Percentiles rank a stretch among this genome's conserved stretches.
Evolutionary conservation across 2,329 filamentous ascomycete genomes (phyloP).

Genomic region (Colletotrichum higginsianum): DNA sequence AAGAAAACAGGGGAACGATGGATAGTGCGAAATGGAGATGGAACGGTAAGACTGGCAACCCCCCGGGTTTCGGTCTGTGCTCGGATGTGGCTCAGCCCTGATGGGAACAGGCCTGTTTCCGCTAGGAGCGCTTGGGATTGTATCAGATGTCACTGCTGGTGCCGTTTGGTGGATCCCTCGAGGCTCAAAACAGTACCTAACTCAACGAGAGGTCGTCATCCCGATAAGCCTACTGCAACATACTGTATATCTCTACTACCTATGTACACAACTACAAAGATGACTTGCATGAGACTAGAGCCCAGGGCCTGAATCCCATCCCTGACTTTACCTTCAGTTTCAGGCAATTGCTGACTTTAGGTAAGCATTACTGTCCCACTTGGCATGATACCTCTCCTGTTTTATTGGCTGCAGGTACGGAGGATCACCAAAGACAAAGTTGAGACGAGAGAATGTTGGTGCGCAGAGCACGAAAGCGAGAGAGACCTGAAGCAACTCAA

Average conservation of each 20-base stretch:
- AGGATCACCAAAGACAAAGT: neutral
- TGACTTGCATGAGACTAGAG: conserved; percentile 16
- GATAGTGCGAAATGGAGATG: conserved; percentile 4
- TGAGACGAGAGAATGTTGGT: conserved; percentile 9
- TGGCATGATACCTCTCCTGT: conserved; percentile 26
- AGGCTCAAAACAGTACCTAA: too few relatives aligned
- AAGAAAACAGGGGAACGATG: neutral
- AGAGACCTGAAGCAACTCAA: neutral
- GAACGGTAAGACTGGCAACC: neutral
- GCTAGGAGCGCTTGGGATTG: neutral
- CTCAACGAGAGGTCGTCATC: too few relatives aligned
- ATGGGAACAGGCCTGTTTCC: conserved; percentile 24
- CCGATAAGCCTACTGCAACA: too few relatives aligned
- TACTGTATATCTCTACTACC: too few relatives aligned
- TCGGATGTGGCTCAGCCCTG: conserved; percentile 19
- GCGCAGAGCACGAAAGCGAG: conserved; percentile 8
- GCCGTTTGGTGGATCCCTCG: neutral
- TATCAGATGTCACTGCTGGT: conserved; percentile 17
- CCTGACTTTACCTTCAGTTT: conserved; percentile 11
- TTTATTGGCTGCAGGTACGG: conserved; percentile 4
- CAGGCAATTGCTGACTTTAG: conserved; percentile 18
- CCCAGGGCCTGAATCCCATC: neutral
- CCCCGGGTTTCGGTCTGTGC: conserved; percentile 16
- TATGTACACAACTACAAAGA: neutral
- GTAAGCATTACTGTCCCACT: conserved; percentile 19